Evolutionary conservation across 2,329 filamentous ascomycete genomes (phyloP).

Genomic region (Ceratocystis cacaofunesta): DNA sequence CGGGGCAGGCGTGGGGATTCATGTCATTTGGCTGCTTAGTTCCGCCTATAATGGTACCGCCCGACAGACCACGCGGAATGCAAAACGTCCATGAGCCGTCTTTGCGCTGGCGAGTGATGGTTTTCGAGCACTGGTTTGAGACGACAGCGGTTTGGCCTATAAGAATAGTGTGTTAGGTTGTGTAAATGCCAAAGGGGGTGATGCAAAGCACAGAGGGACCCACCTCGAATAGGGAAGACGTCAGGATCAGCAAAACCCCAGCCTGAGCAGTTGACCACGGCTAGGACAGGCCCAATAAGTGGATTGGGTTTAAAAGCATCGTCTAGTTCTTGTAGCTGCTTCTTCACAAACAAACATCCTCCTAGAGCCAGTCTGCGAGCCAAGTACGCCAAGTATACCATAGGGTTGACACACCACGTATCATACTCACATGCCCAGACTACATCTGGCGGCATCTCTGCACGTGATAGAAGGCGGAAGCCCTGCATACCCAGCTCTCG

Average conservation of each 20-base stretch:
- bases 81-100: slow-evolving; percentile 50
- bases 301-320: slow-evolving; percentile 28
- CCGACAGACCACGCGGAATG: slow-evolving; percentile 45
- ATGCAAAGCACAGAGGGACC: slow-evolving; percentile 4
- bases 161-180: neutral
- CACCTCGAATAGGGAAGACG: slow-evolving; percentile 31
- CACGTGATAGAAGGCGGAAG: slow-evolving; percentile 26
- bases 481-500: slow-evolving; percentile 24
- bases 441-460: slow-evolving; percentile 30
- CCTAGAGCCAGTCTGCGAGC: slow-evolving; percentile 23
- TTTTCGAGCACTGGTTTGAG: slow-evolving; percentile 26
- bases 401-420: slow-evolving; percentile 40
- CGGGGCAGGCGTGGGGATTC: slow-evolving; percentile 33
- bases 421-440: slow-evolving; percentile 36
- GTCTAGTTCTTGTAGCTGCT: slow-evolving; percentile 25
- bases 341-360: slow-evolving; percentile 24
- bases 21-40: slow-evolving; percentile 48
- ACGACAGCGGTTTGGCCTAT: slow-evolving; percentile 33
- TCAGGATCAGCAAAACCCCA: slow-evolving; percentile 30
- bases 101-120: slow-evolving; percentile 44
- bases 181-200: neutral
- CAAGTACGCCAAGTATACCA: slow-evolving; percentile 37
- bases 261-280: slow-evolving; percentile 34
- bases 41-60: slow-evolving; percentile 51
- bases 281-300: slow-evolving; percentile 20